phyloP scores from a whole-genome alignment of 2,329 filamentous ascomycete species.

The Aschersonia sp. region DNA sequence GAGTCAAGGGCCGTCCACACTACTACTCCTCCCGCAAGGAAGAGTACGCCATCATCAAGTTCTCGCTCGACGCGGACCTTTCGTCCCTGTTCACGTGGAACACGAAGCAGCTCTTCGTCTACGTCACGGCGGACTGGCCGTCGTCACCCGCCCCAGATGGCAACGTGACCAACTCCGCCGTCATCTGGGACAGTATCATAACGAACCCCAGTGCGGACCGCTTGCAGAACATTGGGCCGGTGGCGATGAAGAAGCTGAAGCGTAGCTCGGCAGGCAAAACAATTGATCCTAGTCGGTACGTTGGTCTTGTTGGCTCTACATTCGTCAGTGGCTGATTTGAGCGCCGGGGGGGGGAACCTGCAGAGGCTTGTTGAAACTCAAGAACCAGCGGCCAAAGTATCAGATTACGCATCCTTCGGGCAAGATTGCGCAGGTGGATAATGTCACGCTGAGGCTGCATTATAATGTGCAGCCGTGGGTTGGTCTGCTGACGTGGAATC shows the following conservation, averaged over 20 bases:
- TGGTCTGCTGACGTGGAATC: slow-evolving; percentile 72
- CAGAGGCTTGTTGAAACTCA: slow-evolving; percentile 61
- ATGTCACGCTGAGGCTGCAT: slow-evolving; percentile 68
- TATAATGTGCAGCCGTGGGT: slow-evolving; percentile 99
- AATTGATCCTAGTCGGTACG: slow-evolving; percentile 42
- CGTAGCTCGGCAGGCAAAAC: slow-evolving; percentile 44
- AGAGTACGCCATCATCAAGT: slow-evolving; percentile 89
- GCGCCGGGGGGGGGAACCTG: neutral
- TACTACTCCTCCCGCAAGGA: slow-evolving; percentile 90
- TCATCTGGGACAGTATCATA: slow-evolving; percentile 96
- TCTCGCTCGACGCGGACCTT: slow-evolving; percentile 85
- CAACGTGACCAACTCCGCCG: slow-evolving; percentile 50
- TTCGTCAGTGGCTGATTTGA: no score
- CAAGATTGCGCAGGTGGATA: slow-evolving; percentile 55
- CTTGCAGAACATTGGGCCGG: slow-evolving; percentile 44
- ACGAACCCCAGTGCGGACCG: slow-evolving; percentile 54
- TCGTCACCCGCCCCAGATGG: slow-evolving; percentile 9
- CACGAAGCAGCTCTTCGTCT: slow-evolving; percentile 96
- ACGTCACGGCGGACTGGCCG: slow-evolving; percentile 71
- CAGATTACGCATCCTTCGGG: slow-evolving; percentile 85
- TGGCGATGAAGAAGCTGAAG: slow-evolving; percentile 46
- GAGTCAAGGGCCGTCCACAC: slow-evolving; percentile 81
- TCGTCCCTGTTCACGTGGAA: slow-evolving; percentile 96
- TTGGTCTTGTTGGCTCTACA: neutral
- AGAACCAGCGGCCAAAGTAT: slow-evolving; percentile 88